These are phyloP conservation scores for Fusarium protoensiforme DNA, from an alignment of 2,329 filamentous ascomycete species.

Conservation along the genomic window DNA sequence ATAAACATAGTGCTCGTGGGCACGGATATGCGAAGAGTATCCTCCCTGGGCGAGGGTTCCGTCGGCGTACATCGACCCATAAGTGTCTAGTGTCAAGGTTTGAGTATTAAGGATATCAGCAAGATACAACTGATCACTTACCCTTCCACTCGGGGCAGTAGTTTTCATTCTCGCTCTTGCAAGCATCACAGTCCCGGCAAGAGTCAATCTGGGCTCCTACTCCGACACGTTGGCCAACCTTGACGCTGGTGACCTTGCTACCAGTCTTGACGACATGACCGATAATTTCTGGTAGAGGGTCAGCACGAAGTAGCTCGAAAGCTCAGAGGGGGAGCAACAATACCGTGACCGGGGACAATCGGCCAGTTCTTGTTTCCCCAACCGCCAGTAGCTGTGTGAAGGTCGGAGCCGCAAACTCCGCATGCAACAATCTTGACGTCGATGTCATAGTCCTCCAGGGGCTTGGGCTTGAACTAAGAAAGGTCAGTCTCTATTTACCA, in stretches of 20 bases:
- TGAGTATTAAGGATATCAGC: not conserved
- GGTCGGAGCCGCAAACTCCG: constrained; percentile 72
- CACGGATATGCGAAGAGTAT: constrained; percentile 61
- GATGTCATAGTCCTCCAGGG: constrained; percentile 72
- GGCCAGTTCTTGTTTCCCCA: constrained; percentile 51
- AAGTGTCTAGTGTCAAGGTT: constrained; percentile 58
- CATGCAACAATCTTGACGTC: constrained; percentile 75
- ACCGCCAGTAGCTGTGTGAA: constrained; percentile 60
- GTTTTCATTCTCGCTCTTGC: constrained; percentile 64
- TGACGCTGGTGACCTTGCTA: constrained; percentile 60
- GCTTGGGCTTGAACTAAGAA: constrained; percentile 64
- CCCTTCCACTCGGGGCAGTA: constrained; percentile 65
- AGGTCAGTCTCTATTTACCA: not conserved
- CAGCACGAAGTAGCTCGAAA: no score
- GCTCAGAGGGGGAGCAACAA: no score
- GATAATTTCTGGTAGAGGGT: constrained; percentile 62
- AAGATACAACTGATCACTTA: not conserved
- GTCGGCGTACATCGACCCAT: constrained; percentile 66
- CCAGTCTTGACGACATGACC: constrained; percentile 67
- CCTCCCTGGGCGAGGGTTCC: constrained; percentile 75
- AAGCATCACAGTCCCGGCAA: constrained; percentile 52
- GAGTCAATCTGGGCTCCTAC: constrained; percentile 38
- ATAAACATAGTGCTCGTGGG: constrained; percentile 68
- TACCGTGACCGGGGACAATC: not conserved
- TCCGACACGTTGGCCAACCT: constrained; percentile 71